Evolutionary conservation across 371 early-diverging fungal species (phyloP), one percentile per base, ranked within the genome.

Genomic region (Amoeboaphelidium protococcarum): DNA sequence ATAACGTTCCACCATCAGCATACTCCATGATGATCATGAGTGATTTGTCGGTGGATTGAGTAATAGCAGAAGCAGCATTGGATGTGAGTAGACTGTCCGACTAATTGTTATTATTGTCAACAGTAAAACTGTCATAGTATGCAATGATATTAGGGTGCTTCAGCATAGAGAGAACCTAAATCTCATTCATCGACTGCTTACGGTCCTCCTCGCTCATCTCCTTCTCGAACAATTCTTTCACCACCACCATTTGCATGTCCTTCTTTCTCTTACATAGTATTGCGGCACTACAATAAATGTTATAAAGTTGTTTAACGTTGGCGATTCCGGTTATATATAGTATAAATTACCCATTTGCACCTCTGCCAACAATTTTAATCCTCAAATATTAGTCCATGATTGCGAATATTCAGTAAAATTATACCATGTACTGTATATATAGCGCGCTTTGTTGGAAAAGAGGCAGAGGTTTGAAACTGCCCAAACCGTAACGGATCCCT

Each of bases 21-120:
- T 51, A 54, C 47, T 55, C 55, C 57, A 56, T 55, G n/a, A 58
- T 57, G 3, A 55, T 10, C 2, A 54, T 26, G 19, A 59, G 44
- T 24, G 23, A 19, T 23, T 3, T 6, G 26, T 40, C 20, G 10
- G 44, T 12, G 42, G 23, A 20, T 12, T 2, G 4, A 21, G 37
- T 20, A 2, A 23, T 50, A 3, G 23, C 21, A 23, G 6, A 19
- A 21, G 42, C 46, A 25, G 20, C 3, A 3, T 52, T 44, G 16
- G n/a, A 6, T 13, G 2, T 2, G 26, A 37, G 25, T 0, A 54
- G 12, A 2, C 16, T 24, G 12, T 25, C 46, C 20, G 26, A 19
- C 12, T 13, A 23, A 12, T 13, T 12, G 13, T 4, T 21, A 24
- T 13, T 3, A 20, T 31, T 20, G 16, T 40, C 31, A 4, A 26